Evolutionary conservation across 805 yeast species (phyloP).

Genomic region (Groenewaldozyma salmanticensis): DNA sequence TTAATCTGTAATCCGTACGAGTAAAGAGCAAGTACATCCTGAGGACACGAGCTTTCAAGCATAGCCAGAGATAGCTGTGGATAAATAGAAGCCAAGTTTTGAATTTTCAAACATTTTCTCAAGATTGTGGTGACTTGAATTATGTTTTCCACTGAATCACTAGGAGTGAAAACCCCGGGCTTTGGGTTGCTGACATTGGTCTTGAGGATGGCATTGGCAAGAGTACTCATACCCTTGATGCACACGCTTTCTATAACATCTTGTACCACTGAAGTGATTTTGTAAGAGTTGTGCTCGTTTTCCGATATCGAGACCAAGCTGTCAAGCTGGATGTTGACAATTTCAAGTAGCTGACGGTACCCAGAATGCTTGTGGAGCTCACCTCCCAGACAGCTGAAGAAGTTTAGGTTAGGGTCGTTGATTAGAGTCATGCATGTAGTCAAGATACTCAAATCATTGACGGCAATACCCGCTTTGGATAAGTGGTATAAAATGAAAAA

Average conservation of each 20-base stretch:
- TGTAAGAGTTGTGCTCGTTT: slow-evolving; percentile 11
- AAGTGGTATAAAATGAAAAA: slow-evolving; percentile 32
- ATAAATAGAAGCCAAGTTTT: slow-evolving; percentile 14
- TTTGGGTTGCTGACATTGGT: no score
- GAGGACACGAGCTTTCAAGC: no score
- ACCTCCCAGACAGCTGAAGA: slow-evolving; percentile 27
- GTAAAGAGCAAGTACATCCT: slow-evolving; percentile 59
- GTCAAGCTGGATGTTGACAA: slow-evolving; percentile 15
- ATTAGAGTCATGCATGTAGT: no score
- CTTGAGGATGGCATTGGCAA: no score
- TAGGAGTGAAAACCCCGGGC: no score
- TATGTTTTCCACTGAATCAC: slow-evolving; percentile 53
- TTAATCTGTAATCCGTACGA: slow-evolving; percentile 50
- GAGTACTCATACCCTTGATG: slow-evolving; percentile 60
- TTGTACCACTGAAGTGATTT: slow-evolving; percentile 20
- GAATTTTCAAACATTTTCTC: slow-evolving; percentile 40
- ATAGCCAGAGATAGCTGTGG: no score
- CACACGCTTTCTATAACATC: slow-evolving; percentile 51
- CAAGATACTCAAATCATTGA: no score
- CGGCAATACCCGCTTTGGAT: slow-evolving; percentile 1
- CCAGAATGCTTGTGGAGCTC: slow-evolving; percentile 18
- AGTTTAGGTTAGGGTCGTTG: slow-evolving; percentile 26
- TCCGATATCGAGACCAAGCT: slow-evolving; percentile 6
- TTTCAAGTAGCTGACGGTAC: slow-evolving; percentile 23
- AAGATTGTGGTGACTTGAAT: slow-evolving; percentile 54